Evolutionary conservation across 1,139 yeast species (phyloP), one percentile per base, ranked within the genome.

Genomic region (Lodderomyces parapsilosis): DNA sequence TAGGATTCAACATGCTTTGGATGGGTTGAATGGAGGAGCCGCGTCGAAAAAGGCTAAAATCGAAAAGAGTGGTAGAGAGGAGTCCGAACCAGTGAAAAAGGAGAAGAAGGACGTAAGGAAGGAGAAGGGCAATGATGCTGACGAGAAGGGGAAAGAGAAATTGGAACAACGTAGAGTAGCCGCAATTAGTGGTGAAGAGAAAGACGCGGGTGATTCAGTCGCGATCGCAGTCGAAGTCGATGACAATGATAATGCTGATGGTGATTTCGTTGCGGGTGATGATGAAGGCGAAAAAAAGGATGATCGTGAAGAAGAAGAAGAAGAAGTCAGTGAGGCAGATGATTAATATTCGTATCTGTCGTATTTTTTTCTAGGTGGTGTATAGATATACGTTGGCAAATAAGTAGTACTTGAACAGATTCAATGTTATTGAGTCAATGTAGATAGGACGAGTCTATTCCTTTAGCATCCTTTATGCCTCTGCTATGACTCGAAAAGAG

Each of bases 1-100:
- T n/a, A 72, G 75, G 44, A 81, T 89, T 36, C 71, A 80, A 40
- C 78, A 68, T 14, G 91, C 91, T 0, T 63, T 87, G 52, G 76
- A 68, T 39, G 60, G 60, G 32, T 60, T 81, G 50, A 78, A 76
- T 17, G 71, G 36, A 7, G 34, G 35, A 40, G 30, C 24, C 4
- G 23, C n/a, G 2, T 45, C 38, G 37, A 46, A 49, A 44, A 43
- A 45, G 42, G 44, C 43, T 22, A 30, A 45, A 41, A 36, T 35
- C 15, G 50, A 46, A 31, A 31, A 43, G 33, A 35, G 25, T 8
- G 20, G 27, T 37, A n/a, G 44, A 46, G 39, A 36, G n/a, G 50
- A 40, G 35, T 41, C 42, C 35, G 43, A 42, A n/a, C 14, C 25
- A 11, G 24, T 15, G 14, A 31, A 27, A 38, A 25, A 23, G 32